These are phyloP conservation scores for Penicillium sp. DNA, from an alignment of 2,329 filamentous ascomycete genomes.

Conservation along the genomic window DNA sequence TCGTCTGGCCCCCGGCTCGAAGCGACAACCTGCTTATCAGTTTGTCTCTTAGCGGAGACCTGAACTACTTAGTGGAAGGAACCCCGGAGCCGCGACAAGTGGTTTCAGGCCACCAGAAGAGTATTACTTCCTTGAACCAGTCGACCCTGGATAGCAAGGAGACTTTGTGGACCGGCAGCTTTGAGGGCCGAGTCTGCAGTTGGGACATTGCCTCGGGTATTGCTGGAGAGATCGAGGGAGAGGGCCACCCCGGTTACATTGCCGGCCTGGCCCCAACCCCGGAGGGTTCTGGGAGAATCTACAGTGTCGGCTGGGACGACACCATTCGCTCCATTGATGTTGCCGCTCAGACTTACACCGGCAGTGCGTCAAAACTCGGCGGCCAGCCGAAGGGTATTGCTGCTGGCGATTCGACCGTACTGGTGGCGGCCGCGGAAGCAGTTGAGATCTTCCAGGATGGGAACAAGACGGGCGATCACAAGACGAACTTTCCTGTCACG, in stretches of 20 bases:
- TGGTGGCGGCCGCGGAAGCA: slow-evolving; percentile 59
- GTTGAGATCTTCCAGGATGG: slow-evolving; percentile 60
- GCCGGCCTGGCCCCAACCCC: slow-evolving; percentile 65
- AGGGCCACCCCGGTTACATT: slow-evolving; percentile 81
- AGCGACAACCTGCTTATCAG: slow-evolving; percentile 86
- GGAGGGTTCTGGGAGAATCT: slow-evolving; percentile 59
- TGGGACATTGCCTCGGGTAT: slow-evolving; percentile 74
- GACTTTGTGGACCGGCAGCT: slow-evolving; percentile 84
- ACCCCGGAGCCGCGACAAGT: slow-evolving; percentile 66
- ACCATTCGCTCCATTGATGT: slow-evolving; percentile 76
- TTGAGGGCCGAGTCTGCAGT: slow-evolving; percentile 78
- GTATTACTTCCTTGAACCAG: slow-evolving; percentile 71
- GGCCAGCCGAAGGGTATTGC: slow-evolving; percentile 77
- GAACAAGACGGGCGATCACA: slow-evolving; percentile 57
- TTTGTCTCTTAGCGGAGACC: slow-evolving; percentile 79
- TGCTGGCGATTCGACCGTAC: slow-evolving; percentile 51
- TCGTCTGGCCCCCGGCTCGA: slow-evolving; percentile 81
- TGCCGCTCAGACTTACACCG: slow-evolving; percentile 70
- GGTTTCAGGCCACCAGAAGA: slow-evolving; percentile 86
- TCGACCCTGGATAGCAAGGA: slow-evolving; percentile 52
- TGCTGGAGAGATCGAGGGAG: slow-evolving; percentile 71
- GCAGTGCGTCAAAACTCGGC: slow-evolving; percentile 63
- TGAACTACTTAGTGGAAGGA: slow-evolving; percentile 81
- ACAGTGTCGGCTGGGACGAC: slow-evolving; percentile 93
- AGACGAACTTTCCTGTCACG: slow-evolving; percentile 64